Base-by-base conservation (phyloP, 257 asterid species). In the Voacanga thouarsii region DNA sequence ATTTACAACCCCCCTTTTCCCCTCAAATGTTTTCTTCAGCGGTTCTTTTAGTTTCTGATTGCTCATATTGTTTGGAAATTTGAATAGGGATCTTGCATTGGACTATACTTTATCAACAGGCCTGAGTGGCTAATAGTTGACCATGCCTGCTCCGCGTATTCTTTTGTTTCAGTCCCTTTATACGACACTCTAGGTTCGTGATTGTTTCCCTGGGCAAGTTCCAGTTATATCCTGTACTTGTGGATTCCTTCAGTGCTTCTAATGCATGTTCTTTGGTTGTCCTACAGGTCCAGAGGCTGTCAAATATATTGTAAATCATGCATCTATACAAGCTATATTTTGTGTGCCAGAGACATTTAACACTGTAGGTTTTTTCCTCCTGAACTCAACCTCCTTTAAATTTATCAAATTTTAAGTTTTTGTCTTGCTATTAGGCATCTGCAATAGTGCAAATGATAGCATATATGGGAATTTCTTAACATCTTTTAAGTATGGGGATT, bases 111-210 rank as follows among this genome's bases (percentile, higher is more conserved):
- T 24, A 83, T 89, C 79, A 91, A 91, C 79, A 85, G 92, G 66
- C 92, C 97, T 5, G 94, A 91, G 82, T 88, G 97, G 97, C 65
- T 89, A 26, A 76, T 91, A 69, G 88, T 86, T 60, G 94, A 91
- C 77, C 97, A 91, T 84, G 97, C 94, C 80, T 91, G 97, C 87
- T 80, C 92, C 8, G 92, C 94, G 2, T 91, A 87, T 84, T 89
- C 97, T 66, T 84, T 77, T 76, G 73, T 87, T 75, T 88, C 94
- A 0, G 92, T 89, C 69, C 97, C 97, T 71, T 83, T 91, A 78
- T 91, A 91, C 71, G 94, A 91, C 81, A 91, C 97, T n/a, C 83
- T 91, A 45, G 96, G 96, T 89, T 28, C 53, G 90, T 85, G 33
- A 65, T 72, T 41, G 12, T 66, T 30, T 5, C 23, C 59, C 21